Evolutionary conservation across 371 early-diverging fungal species (phyloP).

Genomic region (Apophysomyces variabilis): DNA sequence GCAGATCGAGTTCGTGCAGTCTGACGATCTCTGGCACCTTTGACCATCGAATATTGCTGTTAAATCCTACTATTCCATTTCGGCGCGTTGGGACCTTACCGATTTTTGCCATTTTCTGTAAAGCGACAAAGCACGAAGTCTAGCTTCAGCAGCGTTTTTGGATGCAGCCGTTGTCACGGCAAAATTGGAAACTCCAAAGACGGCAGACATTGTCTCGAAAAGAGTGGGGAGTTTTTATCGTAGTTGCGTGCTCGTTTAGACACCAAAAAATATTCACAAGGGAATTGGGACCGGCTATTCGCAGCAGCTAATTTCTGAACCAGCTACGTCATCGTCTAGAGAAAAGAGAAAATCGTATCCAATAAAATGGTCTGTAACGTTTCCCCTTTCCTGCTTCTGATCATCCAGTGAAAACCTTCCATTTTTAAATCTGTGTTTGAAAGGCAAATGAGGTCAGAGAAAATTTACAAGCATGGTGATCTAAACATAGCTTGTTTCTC

Average conservation of each 20-base stretch:
- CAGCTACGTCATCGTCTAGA: too few species aligned
- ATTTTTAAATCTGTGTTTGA: too few species aligned
- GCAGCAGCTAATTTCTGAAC: too few species aligned
- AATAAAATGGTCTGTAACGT: too few species aligned
- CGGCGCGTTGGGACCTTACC: constrained; percentile 35
- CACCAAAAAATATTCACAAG: not conserved
- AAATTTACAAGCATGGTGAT: too few species aligned
- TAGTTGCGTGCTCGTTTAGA: not conserved
- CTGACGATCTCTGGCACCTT: constrained; percentile 85
- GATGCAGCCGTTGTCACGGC: constrained; percentile 68
- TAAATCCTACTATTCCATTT: not conserved
- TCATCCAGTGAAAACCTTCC: too few species aligned
- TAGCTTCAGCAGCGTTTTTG: constrained; percentile 58
- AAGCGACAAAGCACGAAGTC: constrained; percentile 58
- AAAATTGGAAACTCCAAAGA: constrained; percentile 46
- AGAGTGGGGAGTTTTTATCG: not conserved
- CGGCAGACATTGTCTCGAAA: constrained; percentile 29
- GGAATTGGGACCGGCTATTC: too few species aligned
- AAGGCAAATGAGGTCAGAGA: too few species aligned
- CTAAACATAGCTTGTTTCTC: too few species aligned
- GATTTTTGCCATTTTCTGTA: constrained; percentile 74
- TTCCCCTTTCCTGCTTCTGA: too few species aligned
- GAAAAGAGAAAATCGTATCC: too few species aligned
- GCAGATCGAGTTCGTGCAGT: constrained; percentile 80
- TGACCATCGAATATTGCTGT: not conserved